These are phyloP conservation scores for Raphanus sativus DNA, from an alignment of 345 rosid genomes.

Conservation along the genomic window DNA sequence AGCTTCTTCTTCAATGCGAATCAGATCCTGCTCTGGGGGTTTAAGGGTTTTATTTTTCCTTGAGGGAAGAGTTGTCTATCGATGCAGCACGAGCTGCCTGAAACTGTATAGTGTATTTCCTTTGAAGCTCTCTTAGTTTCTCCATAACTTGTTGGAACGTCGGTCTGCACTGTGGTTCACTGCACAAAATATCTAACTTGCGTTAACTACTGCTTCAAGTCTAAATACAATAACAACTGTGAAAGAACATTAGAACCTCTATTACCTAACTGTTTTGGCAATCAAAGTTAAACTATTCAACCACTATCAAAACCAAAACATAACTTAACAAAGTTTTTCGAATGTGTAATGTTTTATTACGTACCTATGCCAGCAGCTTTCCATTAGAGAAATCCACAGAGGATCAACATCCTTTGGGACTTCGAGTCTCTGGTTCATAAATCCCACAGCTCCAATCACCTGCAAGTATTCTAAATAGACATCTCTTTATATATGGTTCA, in stretches of 20 bases:
- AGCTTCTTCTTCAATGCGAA: neutral
- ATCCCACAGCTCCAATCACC: slow-evolving; percentile 98
- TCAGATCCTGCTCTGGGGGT: neutral
- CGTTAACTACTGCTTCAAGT: slow-evolving; percentile 15
- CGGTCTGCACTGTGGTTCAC: slow-evolving; percentile 79
- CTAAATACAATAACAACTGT: neutral
- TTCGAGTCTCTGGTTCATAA: slow-evolving; percentile 87
- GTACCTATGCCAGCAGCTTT: slow-evolving; percentile 95
- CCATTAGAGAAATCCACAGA: slow-evolving; percentile 72
- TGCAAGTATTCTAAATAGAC: slow-evolving; percentile 45
- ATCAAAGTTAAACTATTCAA: neutral
- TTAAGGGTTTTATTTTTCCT: slow-evolving; percentile 41
- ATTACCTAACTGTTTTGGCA: neutral
- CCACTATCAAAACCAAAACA: neutral
- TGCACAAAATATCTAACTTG: slow-evolving; percentile 36
- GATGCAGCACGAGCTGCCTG: slow-evolving; percentile 68
- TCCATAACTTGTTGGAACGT: slow-evolving; percentile 83
- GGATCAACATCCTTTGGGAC: slow-evolving; percentile 79
- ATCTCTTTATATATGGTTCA: slow-evolving; percentile 29
- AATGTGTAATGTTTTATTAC: slow-evolving; percentile 9
- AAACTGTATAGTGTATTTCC: slow-evolving; percentile 57
- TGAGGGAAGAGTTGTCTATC: slow-evolving; percentile 48
- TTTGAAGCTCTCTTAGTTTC: slow-evolving; percentile 76
- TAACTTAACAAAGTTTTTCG: neutral
- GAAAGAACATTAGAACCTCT: neutral